These are phyloP conservation scores for Bondarzewia mesenterica DNA, from an alignment of 1,284 basidiomycete species.

Conservation along the genomic window DNA sequence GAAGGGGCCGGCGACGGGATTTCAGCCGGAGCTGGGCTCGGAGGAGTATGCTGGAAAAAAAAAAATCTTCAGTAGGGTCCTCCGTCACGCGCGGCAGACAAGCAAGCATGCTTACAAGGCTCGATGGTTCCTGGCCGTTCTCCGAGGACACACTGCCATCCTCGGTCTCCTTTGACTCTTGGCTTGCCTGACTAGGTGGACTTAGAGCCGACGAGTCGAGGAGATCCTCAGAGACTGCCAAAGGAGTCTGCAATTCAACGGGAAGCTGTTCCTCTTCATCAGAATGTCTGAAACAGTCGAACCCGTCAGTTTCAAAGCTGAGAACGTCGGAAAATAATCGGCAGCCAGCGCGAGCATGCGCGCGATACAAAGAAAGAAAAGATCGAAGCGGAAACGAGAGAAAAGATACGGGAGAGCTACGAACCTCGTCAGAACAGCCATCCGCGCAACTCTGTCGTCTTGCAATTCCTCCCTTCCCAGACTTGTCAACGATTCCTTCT, in stretches of 20 bases:
- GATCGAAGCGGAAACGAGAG: neutral
- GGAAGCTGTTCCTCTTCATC: conserved; percentile 50
- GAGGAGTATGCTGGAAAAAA: conserved; percentile 6
- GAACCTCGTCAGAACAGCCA: conserved; percentile 58
- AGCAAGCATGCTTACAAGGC: conserved; percentile 17
- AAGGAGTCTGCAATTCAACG: conserved; percentile 49
- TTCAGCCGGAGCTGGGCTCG: conserved; percentile 5
- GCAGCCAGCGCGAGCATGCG: no score
- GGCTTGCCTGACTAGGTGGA: conserved; percentile 18
- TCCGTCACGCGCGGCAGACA: conserved; percentile 4
- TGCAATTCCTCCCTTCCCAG: conserved; percentile 67
- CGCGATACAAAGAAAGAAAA: conserved; percentile 1
- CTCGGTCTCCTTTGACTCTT: conserved; percentile 25
- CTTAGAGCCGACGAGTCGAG: conserved; percentile 31
- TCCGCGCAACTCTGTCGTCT: conserved; percentile 55
- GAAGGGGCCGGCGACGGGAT: conserved; percentile 3
- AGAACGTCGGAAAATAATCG: neutral
- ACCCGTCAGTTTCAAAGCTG: neutral
- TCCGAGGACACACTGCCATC: conserved; percentile 19
- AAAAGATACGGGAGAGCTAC: conserved; percentile 13
- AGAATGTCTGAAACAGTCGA: conserved; percentile 19
- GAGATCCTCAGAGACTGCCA: conserved; percentile 54
- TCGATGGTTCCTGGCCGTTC: conserved; percentile 16
- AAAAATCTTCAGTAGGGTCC: neutral
- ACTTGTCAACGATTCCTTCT: conserved; percentile 65